These are phyloP conservation scores for Rhynchospora tenuis DNA, from an alignment of 176 grass and related monocot genomes.

Conservation along the genomic window DNA sequence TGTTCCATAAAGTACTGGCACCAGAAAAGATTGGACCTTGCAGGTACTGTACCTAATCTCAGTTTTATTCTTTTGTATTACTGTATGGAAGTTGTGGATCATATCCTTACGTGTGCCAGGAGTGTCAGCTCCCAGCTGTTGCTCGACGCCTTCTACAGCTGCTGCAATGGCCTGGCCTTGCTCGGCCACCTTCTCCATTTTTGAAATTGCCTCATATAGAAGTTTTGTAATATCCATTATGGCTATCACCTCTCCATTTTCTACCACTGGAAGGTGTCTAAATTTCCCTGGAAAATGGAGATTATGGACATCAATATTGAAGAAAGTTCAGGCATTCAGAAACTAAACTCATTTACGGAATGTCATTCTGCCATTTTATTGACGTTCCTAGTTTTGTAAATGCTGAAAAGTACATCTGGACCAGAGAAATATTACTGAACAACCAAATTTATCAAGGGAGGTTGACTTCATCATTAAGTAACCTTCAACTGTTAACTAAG, in stretches of 20 bases:
- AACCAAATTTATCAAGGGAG: background rate
- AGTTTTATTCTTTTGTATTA: background rate
- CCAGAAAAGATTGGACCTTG: background rate
- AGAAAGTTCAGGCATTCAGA: constrained; percentile 4
- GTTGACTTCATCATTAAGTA: background rate
- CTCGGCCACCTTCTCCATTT: constrained; percentile 85
- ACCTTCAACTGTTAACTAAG: background rate
- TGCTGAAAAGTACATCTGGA: background rate
- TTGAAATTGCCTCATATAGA: constrained; percentile 72
- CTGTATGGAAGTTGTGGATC: background rate
- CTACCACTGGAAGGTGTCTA: constrained; percentile 84
- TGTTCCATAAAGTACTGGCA: background rate
- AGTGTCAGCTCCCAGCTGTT: constrained; percentile 45
- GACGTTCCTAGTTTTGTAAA: background rate
- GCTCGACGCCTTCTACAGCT: constrained; percentile 64
- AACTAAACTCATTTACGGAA: background rate
- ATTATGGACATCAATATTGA: background rate
- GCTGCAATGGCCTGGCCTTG: constrained; percentile 65
- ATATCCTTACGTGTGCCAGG: constrained; percentile 34
- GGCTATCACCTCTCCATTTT: constrained; percentile 66
- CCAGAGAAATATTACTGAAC: background rate
- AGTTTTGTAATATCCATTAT: constrained; percentile 88
- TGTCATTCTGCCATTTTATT: background rate
- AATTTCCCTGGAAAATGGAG: constrained; percentile 62
- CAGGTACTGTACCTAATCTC: background rate